A percentile compares a stretch with the other conserved stretches of the same genome.
Conservation (phyloP, 169 alveolate species). For the Fabrea salina region DNA sequence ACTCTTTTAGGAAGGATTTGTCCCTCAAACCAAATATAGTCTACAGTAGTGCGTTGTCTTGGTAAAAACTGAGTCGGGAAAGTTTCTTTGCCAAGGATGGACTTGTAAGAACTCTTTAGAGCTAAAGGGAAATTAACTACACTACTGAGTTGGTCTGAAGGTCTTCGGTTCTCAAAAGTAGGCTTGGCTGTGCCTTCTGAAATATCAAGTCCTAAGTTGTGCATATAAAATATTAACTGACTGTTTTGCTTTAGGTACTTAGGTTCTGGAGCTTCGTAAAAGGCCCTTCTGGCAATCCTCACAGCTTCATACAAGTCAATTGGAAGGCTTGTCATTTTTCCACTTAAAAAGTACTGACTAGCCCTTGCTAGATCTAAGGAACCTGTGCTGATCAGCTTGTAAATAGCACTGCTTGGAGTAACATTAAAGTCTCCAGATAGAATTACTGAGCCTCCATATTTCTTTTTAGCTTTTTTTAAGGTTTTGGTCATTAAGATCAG, state of each 20-base stretch:
- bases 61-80: neutral
- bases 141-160: neutral
- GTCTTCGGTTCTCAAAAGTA: neutral
- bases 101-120: neutral
- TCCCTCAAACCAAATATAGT: neutral
- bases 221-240: neutral
- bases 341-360: neutral
- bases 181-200: neutral
- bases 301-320: neutral
- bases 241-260: neutral
- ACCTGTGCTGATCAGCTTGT: neutral
- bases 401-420: slow-evolving; percentile 2
- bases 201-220: neutral
- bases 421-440: neutral
- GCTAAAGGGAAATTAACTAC: neutral
- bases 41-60: neutral
- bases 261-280: neutral
- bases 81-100: neutral
- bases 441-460: neutral
- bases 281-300: neutral
- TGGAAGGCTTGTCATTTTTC: neutral
- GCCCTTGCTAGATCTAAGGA: neutral
- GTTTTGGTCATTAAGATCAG: neutral
- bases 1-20: neutral
- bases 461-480: neutral